Conservation (phyloP, 2,329 filamentous ascomycete genomes). For the Sclerotinia nivalis region DNA sequence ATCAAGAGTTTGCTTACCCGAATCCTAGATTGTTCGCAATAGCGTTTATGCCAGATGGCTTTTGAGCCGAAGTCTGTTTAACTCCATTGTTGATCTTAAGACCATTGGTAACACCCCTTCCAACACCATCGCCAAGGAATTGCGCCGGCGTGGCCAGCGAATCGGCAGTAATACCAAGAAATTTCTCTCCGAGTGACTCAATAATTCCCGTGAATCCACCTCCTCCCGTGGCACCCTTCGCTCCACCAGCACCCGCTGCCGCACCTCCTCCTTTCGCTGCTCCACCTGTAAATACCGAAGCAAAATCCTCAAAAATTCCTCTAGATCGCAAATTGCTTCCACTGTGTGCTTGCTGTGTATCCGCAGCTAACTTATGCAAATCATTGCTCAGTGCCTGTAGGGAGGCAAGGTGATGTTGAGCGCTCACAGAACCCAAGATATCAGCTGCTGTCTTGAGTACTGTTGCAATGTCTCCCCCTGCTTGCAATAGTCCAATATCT, state of each 20-base stretch:
- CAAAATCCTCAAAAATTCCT: constrained; percentile 1
- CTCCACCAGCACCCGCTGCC: not conserved
- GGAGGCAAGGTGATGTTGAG: constrained; percentile 12
- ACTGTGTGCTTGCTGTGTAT: constrained; percentile 5
- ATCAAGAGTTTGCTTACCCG: not conserved
- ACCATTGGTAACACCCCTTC: constrained; percentile 19
- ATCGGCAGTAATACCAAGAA: constrained; percentile 9
- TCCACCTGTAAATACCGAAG: not conserved
- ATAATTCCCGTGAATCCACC: constrained; percentile 10
- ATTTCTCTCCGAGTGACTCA: not conserved
- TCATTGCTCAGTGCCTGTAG: constrained; percentile 20
- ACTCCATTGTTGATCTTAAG: constrained; percentile 19
- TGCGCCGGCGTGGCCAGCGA: constrained; percentile 10
- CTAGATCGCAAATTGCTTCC: constrained; percentile 1
- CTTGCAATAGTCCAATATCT: constrained; percentile 2
- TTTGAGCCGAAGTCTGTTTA: constrained; percentile 14
- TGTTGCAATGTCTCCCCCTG: constrained; percentile 1
- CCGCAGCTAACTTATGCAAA: constrained; percentile 12
- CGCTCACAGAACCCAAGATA: constrained; percentile 13
- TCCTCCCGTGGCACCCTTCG: not conserved
- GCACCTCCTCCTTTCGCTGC: not conserved
- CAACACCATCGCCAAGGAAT: constrained; percentile 19
- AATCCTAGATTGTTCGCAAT: constrained; percentile 19
- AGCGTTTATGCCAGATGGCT: constrained; percentile 16
- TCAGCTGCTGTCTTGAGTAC: constrained; percentile 11